These are phyloP conservation scores for Pichia sp. DNA, from an alignment of 1,139 yeast species.

Conservation along the genomic window DNA sequence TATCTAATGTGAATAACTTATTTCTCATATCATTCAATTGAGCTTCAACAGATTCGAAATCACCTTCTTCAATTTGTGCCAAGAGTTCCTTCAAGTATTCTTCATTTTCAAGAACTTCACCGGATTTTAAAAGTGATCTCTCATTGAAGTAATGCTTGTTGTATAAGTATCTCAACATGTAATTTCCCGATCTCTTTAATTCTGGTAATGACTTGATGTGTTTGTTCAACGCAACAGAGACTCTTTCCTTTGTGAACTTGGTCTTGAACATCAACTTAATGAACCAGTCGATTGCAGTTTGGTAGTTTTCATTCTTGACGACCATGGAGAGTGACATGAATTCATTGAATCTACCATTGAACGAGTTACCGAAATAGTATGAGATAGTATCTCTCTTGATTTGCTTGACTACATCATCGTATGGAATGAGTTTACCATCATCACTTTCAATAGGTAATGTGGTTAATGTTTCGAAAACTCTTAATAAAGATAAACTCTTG, in stretches of 20 bases:
- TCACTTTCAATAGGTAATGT: constrained; percentile 69
- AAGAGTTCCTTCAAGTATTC: constrained; percentile 50
- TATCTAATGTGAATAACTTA: constrained; percentile 56
- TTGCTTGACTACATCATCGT: constrained; percentile 71
- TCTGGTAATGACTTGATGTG: constrained; percentile 75
- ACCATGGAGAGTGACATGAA: constrained; percentile 59
- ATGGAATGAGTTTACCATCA: constrained; percentile 58
- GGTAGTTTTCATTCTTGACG: constrained; percentile 62
- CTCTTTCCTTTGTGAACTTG: constrained; percentile 70
- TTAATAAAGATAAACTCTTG: constrained; percentile 61
- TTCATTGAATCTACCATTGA: constrained; percentile 64
- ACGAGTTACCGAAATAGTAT: constrained; percentile 53
- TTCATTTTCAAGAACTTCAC: constrained; percentile 67
- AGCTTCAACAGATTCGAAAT: constrained; percentile 47
- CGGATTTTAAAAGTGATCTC: constrained; percentile 63
- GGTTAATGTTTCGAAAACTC: constrained; percentile 65
- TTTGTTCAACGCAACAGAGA: constrained; percentile 70
- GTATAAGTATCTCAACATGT: constrained; percentile 65
- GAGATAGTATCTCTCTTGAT: constrained; percentile 74
- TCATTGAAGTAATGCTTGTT: constrained; percentile 52
- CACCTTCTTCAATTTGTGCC: constrained; percentile 42
- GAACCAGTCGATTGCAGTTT: constrained; percentile 74
- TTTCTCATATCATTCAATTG: constrained; percentile 58
- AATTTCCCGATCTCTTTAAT: constrained; percentile 73
- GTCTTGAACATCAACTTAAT: constrained; percentile 60